A percentile compares a stretch with the other conserved stretches of the same genome.
Conservation (phyloP, 2,329 filamentous ascomycete genomes). For the Amylocarpus encephaloides region DNA sequence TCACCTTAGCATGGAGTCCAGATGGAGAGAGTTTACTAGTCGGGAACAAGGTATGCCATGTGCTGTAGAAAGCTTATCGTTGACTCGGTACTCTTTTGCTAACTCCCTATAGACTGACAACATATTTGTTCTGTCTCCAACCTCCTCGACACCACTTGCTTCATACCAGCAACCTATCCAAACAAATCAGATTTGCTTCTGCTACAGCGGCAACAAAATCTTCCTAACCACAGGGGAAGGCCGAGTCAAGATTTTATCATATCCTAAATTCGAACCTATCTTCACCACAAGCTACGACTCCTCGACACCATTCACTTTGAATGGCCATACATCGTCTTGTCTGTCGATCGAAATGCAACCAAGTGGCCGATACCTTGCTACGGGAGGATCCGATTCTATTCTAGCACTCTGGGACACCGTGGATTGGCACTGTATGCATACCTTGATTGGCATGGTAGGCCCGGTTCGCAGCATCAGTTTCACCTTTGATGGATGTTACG, state of each 20-base stretch:
- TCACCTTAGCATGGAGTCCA: conserved; percentile 68
- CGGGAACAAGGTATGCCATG: conserved; percentile 60
- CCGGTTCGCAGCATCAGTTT: conserved; percentile 67
- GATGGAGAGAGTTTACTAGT: conserved; percentile 64
- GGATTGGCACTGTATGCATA: conserved; percentile 70
- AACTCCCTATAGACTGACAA: conserved; percentile 46
- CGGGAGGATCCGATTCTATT: conserved; percentile 68
- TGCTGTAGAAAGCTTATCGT: conserved; percentile 1
- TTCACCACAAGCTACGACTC: conserved; percentile 41
- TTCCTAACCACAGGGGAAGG: conserved; percentile 68
- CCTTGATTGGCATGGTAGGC: conserved; percentile 61
- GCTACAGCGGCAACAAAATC: conserved; percentile 64
- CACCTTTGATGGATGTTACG: conserved; percentile 69
- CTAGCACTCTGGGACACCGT: conserved; percentile 73
- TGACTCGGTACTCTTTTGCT: conserved; percentile 1
- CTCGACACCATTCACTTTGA: conserved; percentile 51
- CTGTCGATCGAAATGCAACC: conserved; percentile 64
- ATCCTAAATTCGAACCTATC: conserved; percentile 55
- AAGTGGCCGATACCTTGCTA: conserved; percentile 64
- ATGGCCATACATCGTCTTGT: conserved; percentile 68
- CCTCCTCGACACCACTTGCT: conserved; percentile 47
- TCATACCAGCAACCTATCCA: conserved; percentile 56
- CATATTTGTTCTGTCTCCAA: conserved; percentile 56
- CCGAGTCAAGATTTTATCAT: conserved; percentile 62
- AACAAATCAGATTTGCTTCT: conserved; percentile 69